Conservation (phyloP, 1,139 yeast genomes). For the Pichiaceae sp. region DNA sequence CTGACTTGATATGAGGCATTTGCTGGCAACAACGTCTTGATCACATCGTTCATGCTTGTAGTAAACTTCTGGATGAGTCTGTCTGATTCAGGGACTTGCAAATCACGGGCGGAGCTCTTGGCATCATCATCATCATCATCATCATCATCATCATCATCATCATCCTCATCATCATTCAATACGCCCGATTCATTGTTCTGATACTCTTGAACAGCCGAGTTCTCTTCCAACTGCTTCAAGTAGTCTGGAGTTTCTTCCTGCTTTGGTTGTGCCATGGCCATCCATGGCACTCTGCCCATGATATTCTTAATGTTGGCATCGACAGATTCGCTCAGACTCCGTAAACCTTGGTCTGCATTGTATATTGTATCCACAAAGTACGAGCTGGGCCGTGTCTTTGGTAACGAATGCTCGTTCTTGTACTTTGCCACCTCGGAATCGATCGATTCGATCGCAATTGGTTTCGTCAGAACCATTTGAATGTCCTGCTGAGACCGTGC, state of each 20-base stretch:
- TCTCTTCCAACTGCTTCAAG: conserved; percentile 19
- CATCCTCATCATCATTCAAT: not conserved
- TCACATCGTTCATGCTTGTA: conserved; percentile 23
- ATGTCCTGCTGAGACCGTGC: not conserved
- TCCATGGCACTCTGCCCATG: conserved; percentile 24
- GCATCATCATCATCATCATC: conserved; percentile 7
- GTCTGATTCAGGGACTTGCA: conserved; percentile 11
- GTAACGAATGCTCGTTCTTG: conserved; percentile 7
- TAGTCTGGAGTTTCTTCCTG: conserved; percentile 11
- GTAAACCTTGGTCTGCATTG: conserved; percentile 26
- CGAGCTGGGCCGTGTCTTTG: not conserved
- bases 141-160: not conserved
- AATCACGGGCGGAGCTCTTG: conserved; percentile 3
- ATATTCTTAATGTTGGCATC: conserved; percentile 25
- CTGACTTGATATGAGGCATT: conserved; percentile 15
- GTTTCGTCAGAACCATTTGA: conserved; percentile 10
- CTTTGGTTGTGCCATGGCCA: conserved; percentile 6
- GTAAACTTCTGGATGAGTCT: conserved; percentile 19
- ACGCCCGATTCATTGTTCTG: not conserved
- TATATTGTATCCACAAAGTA: conserved; percentile 15
- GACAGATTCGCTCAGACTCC: conserved; percentile 24
- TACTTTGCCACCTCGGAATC: conserved; percentile 16
- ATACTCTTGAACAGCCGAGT: conserved; percentile 12
- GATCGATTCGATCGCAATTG: conserved; percentile 18
- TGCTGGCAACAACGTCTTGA: conserved; percentile 23